These are phyloP conservation scores for Corymbia citriodora DNA, from an alignment of 441 rosid genomes.

Conservation along the genomic window DNA sequence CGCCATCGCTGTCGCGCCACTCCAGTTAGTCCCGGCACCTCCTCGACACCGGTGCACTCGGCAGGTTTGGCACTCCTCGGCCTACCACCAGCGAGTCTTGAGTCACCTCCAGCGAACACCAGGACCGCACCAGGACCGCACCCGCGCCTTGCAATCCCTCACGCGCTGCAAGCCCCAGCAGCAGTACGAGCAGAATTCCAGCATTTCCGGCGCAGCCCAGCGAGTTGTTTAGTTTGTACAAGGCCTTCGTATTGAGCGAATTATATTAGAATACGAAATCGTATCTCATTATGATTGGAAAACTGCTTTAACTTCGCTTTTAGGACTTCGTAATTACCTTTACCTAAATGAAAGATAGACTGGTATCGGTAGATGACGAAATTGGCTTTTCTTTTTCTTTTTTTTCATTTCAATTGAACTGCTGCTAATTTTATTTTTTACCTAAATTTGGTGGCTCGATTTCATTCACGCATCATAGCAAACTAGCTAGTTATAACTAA, in stretches of 20 bases:
- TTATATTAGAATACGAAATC: background rate
- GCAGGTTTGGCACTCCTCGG: too few relatives aligned
- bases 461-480: background rate
- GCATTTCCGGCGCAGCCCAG: too few relatives aligned
- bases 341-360: background rate
- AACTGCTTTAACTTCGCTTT: background rate
- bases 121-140: too few relatives aligned
- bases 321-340: background rate
- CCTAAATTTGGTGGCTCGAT: background rate
- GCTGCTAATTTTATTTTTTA: background rate
- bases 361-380: background rate
- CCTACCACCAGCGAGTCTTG: too few relatives aligned
- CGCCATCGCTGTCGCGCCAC: too few relatives aligned
- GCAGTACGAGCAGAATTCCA: too few relatives aligned
- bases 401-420: background rate
- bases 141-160: too few relatives aligned
- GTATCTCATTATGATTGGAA: background rate
- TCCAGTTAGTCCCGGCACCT: too few relatives aligned
- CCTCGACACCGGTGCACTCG: too few relatives aligned
- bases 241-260: background rate
- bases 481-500: background rate
- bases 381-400: background rate
- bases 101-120: too few relatives aligned
- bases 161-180: too few relatives aligned
- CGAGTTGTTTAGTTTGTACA: too few relatives aligned